Conservation (phyloP, 2,329 filamentous ascomycete species). For the Epichloe coenophiala region DNA sequence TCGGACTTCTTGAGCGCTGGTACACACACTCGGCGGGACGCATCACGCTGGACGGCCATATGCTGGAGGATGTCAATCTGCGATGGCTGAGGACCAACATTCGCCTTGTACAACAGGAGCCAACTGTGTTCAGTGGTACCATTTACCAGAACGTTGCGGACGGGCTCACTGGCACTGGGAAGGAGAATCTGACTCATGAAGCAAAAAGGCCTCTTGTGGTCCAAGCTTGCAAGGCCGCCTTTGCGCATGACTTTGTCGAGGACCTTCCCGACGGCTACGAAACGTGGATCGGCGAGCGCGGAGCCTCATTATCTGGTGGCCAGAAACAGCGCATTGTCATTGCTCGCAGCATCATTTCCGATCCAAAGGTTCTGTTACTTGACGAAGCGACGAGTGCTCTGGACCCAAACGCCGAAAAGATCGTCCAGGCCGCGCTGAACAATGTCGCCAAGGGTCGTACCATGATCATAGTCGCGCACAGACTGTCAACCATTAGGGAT, state of each 20-base stretch:
- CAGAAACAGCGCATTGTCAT: conserved; percentile 56
- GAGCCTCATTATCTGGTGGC: conserved; percentile 51
- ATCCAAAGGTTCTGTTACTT: conserved; percentile 49
- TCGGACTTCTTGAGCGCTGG: conserved; percentile 45
- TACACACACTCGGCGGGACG: conserved; percentile 35
- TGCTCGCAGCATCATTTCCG: conserved; percentile 50
- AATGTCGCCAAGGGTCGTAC: conserved; percentile 42
- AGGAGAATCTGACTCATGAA: conserved; percentile 18
- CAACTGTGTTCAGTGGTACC: conserved; percentile 37
- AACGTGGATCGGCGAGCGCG: conserved; percentile 49
- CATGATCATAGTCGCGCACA: conserved; percentile 52
- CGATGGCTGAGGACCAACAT: conserved; percentile 40
- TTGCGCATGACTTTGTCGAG: conserved; percentile 39
- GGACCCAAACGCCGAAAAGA: conserved; percentile 30
- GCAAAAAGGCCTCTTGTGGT: conserved; percentile 30
- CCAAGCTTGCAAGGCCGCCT: conserved; percentile 35
- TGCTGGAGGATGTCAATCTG: conserved; percentile 30
- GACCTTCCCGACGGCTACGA: conserved; percentile 41
- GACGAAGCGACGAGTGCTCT: conserved; percentile 56
- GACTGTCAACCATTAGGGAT: conserved; percentile 43
- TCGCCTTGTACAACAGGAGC: conserved; percentile 39
- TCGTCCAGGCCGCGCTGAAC: conserved; percentile 43
- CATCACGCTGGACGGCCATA: conserved; percentile 29
- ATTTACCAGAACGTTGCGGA: conserved; percentile 39
- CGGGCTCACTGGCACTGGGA: conserved; percentile 21